A percentile compares a stretch with the other conserved stretches of the same genome.
phyloP scores from a whole-genome alignment of 1,139 yeast species.

The Scheffersomyces stambukii region DNA sequence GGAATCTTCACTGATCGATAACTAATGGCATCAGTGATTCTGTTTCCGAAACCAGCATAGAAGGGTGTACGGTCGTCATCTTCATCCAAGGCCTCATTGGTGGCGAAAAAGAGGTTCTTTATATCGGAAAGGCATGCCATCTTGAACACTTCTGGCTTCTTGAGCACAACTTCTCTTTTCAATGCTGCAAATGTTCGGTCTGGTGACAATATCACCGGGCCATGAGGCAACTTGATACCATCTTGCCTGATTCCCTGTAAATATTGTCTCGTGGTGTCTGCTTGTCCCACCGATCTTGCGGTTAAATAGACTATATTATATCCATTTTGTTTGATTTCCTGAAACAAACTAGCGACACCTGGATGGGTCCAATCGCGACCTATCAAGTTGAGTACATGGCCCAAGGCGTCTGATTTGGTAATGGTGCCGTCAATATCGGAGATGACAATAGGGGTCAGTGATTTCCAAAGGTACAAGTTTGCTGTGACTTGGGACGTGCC shows the following conservation, averaged over 20 bases:
- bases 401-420: slow-evolving; percentile 95
- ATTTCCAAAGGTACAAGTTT: slow-evolving; percentile 79
- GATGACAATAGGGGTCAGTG: slow-evolving; percentile 83
- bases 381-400: slow-evolving; percentile 88
- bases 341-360: slow-evolving; percentile 89
- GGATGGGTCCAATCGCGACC: slow-evolving; percentile 99
- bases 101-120: slow-evolving; percentile 52
- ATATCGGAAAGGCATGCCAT: slow-evolving; percentile 96
- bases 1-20: slow-evolving; percentile 94
- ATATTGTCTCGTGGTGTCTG: slow-evolving; percentile 88
- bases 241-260: slow-evolving; percentile 72
- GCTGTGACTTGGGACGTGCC: slow-evolving; percentile 77
- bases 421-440: slow-evolving; percentile 98
- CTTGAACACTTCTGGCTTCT: slow-evolving; percentile 95
- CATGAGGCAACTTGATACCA: slow-evolving; percentile 67
- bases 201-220: slow-evolving; percentile 95
- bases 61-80: slow-evolving; percentile 63
- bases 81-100: slow-evolving; percentile 9
- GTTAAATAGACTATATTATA: slow-evolving; percentile 92
- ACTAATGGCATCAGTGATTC: slow-evolving; percentile 95
- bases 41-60: slow-evolving; percentile 96
- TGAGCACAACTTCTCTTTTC: slow-evolving; percentile 83
- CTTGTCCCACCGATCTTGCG: slow-evolving; percentile 93
- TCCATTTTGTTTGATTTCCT: slow-evolving; percentile 82
- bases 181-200: slow-evolving; percentile 97